Evolutionary conservation across 2,329 filamentous ascomycete genomes (phyloP).

Genomic region (Neofusicoccum kwambonambiense): DNA sequence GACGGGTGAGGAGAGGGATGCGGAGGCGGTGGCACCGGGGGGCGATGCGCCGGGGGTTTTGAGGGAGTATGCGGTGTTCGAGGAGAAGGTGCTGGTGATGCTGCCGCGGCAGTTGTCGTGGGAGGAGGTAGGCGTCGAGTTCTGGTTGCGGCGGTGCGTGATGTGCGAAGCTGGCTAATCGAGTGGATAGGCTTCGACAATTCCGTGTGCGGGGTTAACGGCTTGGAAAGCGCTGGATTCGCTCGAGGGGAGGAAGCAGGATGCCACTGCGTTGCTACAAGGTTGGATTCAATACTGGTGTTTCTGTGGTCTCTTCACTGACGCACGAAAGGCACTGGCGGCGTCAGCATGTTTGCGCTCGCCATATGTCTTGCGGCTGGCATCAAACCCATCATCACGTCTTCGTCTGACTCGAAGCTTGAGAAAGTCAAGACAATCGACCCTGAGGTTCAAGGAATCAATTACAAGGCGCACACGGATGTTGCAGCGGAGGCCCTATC

Average conservation of each 20-base stretch:
- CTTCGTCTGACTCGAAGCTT: slow-evolving; percentile 56
- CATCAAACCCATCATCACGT: slow-evolving; percentile 55
- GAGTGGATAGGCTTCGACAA: slow-evolving; percentile 21
- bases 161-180: neutral
- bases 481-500: slow-evolving; percentile 55
- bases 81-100: slow-evolving; percentile 27
- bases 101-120: slow-evolving; percentile 26
- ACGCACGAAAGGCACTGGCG: slow-evolving; percentile 36
- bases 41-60: slow-evolving; percentile 25
- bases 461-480: slow-evolving; percentile 56
- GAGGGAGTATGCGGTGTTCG: slow-evolving; percentile 27
- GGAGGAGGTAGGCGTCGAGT: slow-evolving; percentile 26
- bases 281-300: slow-evolving; percentile 9
- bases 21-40: slow-evolving; percentile 12
- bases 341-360: slow-evolving; percentile 38
- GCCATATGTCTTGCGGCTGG: slow-evolving; percentile 27
- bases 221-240: slow-evolving; percentile 27
- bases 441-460: slow-evolving; percentile 44
- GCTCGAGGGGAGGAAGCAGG: slow-evolving; percentile 10
- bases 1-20: slow-evolving; percentile 22
- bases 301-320: neutral
- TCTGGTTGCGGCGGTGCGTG: too few species aligned
- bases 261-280: slow-evolving; percentile 20
- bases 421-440: slow-evolving; percentile 45
- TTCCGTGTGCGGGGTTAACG: slow-evolving; percentile 27